Percentiles rank a stretch among this genome's conserved stretches.
Conservation (phyloP, 225 moss, liverwort and hornwort species). For the Physcomitrellopsis africana region DNA sequence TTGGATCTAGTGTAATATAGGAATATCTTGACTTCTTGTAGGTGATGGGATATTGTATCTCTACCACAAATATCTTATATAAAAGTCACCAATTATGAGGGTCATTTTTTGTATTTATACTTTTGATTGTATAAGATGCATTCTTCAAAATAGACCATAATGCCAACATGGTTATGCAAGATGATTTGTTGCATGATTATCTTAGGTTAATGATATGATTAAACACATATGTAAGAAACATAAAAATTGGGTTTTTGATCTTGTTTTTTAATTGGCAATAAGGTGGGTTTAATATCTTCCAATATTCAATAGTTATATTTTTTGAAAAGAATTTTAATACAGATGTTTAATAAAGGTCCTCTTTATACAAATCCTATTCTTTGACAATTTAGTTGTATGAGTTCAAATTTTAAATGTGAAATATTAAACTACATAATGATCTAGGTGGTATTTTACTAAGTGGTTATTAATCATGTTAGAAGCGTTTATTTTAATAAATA, state of each 20-base stretch:
- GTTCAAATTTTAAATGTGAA: too few species aligned
- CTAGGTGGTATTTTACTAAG: too few species aligned
- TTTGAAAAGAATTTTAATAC: slow-evolving; percentile 57
- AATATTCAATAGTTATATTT: slow-evolving; percentile 89
- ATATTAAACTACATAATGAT: too few species aligned
- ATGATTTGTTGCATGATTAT: too few species aligned
- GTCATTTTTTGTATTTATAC: slow-evolving; percentile 45
- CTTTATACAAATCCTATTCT: too few species aligned
- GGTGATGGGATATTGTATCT: slow-evolving; percentile 85
- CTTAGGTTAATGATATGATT: too few species aligned
- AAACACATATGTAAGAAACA: neutral
- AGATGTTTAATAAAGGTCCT: too few species aligned
- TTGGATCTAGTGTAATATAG: slow-evolving; percentile 1
- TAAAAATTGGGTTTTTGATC: slow-evolving; percentile 22
- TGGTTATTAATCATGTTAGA: too few species aligned
- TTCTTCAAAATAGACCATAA: slow-evolving; percentile 9
- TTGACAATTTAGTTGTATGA: too few species aligned
- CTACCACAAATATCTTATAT: slow-evolving; percentile 90
- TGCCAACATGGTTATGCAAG: neutral
- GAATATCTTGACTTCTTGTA: slow-evolving; percentile 34
- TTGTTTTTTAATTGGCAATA: slow-evolving; percentile 52
- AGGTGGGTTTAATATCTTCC: slow-evolving; percentile 69
- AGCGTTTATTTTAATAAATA: too few species aligned
- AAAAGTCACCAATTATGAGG: slow-evolving; percentile 83
- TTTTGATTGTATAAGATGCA: neutral